Conservation (phyloP, 441 rosid genomes). For the Pelargonium citronellum region DNA sequence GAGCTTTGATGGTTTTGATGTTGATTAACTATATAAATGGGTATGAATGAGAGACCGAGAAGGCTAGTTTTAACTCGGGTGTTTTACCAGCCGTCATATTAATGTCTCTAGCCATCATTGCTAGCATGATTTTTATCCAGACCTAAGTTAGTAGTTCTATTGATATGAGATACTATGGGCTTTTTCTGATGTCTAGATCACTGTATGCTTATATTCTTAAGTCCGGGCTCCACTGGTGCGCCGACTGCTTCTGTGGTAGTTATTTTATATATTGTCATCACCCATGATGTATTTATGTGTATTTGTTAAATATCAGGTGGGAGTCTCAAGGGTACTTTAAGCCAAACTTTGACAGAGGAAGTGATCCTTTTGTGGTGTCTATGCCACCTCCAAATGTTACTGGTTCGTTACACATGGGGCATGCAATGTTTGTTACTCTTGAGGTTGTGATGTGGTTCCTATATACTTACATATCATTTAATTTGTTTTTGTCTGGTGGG, state of each 20-base stretch:
- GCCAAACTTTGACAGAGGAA: slow-evolving; percentile 61
- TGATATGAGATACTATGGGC: not conserved
- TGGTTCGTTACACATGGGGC: slow-evolving; percentile 97
- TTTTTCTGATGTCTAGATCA: not conserved
- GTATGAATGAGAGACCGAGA: not conserved
- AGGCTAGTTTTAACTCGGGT: not conserved
- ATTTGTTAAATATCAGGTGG: slow-evolving; percentile 58
- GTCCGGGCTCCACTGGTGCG: not conserved
- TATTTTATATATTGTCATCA: not conserved
- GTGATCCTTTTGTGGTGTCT: slow-evolving; percentile 78
- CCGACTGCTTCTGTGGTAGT: not conserved
- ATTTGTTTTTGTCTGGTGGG: no score
- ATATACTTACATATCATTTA: slow-evolving; percentile 5
- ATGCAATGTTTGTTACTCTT: slow-evolving; percentile 97
- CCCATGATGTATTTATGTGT: slow-evolving; percentile 8
- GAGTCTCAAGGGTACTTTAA: slow-evolving; percentile 89
- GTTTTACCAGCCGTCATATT: not conserved
- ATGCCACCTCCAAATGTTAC: slow-evolving; percentile 99
- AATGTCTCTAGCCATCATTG: not conserved
- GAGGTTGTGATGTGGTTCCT: slow-evolving; percentile 58
- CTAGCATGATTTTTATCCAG: not conserved
- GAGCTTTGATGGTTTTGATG: not conserved
- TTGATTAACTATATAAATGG: not conserved
- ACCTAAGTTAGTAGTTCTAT: not conserved
- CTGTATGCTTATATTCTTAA: not conserved